Percentiles rank a stretch among this genome's conserved stretches.
Evolutionary conservation across 805 yeast genomes (phyloP).

Genomic region (Ogataea allantospora): DNA sequence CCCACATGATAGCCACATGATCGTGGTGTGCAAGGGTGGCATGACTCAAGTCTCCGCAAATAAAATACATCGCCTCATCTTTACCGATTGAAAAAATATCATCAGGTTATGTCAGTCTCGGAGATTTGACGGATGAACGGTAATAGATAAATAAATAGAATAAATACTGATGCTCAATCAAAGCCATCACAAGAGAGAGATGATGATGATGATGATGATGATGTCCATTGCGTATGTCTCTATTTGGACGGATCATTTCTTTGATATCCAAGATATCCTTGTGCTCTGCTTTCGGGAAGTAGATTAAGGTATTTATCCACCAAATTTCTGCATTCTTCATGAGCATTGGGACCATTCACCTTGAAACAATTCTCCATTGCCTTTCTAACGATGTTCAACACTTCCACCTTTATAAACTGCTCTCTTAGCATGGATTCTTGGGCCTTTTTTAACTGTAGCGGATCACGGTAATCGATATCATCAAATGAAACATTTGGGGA

Average conservation of each 20-base stretch:
- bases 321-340: slow-evolving; percentile 77
- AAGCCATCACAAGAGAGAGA: background rate
- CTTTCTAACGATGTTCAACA: slow-evolving; percentile 63
- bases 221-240: slow-evolving; percentile 3
- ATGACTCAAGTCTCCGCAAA: background rate
- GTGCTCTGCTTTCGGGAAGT: slow-evolving; percentile 65
- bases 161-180: slow-evolving; percentile 6
- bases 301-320: slow-evolving; percentile 75
- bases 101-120: background rate
- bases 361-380: slow-evolving; percentile 73
- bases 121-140: slow-evolving; percentile 5
- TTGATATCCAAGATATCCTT: slow-evolving; percentile 82
- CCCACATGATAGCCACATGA: too few species aligned
- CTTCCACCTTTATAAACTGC: slow-evolving; percentile 72
- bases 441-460: slow-evolving; percentile 62
- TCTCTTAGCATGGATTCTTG: slow-evolving; percentile 76
- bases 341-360: slow-evolving; percentile 60
- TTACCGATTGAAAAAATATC: background rate
- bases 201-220: background rate
- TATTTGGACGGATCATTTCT: slow-evolving; percentile 82
- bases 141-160: slow-evolving; percentile 8
- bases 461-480: slow-evolving; percentile 72
- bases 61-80: background rate
- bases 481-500: slow-evolving; percentile 80
- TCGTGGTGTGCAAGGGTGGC: too few species aligned